phyloP scores from a whole-genome alignment of 2,329 filamentous ascomycete species.

The Claviceps digitariae region DNA sequence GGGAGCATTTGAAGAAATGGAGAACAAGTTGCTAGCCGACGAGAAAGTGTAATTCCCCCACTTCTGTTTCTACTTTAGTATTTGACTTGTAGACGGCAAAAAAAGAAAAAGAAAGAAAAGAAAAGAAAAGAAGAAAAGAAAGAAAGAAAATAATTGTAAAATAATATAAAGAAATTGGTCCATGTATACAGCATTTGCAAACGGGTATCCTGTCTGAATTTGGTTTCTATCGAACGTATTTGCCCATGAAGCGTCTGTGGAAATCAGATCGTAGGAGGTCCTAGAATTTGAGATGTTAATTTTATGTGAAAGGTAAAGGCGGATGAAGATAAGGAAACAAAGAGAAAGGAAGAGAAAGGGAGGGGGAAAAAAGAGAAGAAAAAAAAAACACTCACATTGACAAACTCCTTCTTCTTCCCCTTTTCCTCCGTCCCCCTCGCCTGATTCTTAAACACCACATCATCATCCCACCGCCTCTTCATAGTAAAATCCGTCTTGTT shows the following conservation, averaged over 20 bases:
- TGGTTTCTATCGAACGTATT: slow-evolving; percentile 39
- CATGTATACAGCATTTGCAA: background rate
- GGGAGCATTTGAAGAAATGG: slow-evolving; percentile 64
- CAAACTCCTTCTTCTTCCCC: slow-evolving; percentile 87
- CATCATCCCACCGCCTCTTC: slow-evolving; percentile 92
- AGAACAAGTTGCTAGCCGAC: slow-evolving; percentile 45
- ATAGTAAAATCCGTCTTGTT: slow-evolving; percentile 83
- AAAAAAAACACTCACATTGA: slow-evolving; percentile 53
- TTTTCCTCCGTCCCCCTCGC: slow-evolving; percentile 88
- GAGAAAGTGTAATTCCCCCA: slow-evolving; percentile 8
- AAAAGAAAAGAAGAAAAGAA: background rate
- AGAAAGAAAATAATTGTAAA: background rate
- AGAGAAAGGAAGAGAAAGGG: background rate
- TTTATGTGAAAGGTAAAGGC: too few relatives aligned
- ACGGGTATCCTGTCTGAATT: slow-evolving; percentile 12
- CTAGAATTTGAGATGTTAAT: too few relatives aligned
- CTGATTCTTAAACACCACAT: slow-evolving; percentile 99
- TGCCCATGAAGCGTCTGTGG: slow-evolving; percentile 90
- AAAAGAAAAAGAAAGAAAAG: background rate
- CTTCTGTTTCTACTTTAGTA: too few relatives aligned
- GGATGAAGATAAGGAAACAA: background rate
- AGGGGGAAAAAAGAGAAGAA: background rate
- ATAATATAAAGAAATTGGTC: background rate
- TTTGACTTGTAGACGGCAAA: background rate
- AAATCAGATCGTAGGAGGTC: slow-evolving; percentile 90